Base-by-base conservation (phyloP, 2,329 filamentous ascomycete species). In the Alternaria sp. region DNA sequence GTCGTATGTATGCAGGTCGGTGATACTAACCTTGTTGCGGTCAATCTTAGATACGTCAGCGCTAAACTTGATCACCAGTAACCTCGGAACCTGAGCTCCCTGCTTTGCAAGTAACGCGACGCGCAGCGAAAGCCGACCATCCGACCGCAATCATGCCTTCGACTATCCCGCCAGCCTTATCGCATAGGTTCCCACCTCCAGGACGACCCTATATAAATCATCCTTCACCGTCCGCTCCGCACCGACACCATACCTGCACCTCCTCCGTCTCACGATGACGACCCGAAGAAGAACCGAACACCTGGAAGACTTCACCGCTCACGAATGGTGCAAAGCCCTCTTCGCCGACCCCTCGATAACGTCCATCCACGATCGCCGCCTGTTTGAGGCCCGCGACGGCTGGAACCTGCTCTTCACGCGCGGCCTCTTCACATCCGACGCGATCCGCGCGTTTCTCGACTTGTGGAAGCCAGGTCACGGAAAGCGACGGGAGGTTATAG, bases 311-410 rank as follows among this genome's bases (percentile, higher is more conserved):
- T 71, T 75, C 59, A 75, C 68, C 5, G 61, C 60, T 3, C 67
- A 66, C 58, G 62, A 68, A 51, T 75, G 73, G 71, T 77, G 74
- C 65, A 69, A 68, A 9, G 47, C 52, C 1, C 62, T 77, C 10
- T 64, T 76, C 15, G 70, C 67, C 26, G 53, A 61, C 13, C 26
- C 54, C 15, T 46, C 21, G 8, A 65, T 77, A 6, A 70, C 67
- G 15, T 63, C 62, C 13, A 70, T 75, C 3, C 32, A 47, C 30
- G 68, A 69, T 43, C 69, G 74, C 13, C 19, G 52, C 4, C 36
- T 61, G 13, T 46, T 58, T 19, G 44, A 54, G 6, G 25, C 57
- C 52, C 46, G 55, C 23, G n/a, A 62, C 6, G 58, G 57, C 32
- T 28, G 10, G 62, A 72, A 10, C 61, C 5, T 63, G 2, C 63